phyloP scores from a whole-genome alignment of 2,329 filamentous ascomycete genomes.

The Cryphonectria carpinicola region DNA sequence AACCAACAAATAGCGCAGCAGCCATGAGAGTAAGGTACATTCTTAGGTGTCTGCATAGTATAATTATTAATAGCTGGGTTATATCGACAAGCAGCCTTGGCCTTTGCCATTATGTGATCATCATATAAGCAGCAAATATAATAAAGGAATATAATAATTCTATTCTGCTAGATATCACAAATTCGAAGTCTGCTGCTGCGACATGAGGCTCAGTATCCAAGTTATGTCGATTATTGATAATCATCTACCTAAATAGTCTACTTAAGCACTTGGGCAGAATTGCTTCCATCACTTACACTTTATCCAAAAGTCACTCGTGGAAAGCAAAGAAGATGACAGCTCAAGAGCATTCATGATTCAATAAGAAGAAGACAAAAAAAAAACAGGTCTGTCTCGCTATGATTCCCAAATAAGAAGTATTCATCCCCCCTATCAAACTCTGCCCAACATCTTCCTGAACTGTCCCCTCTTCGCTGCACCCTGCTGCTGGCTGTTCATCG shows the following conservation, averaged over 20 bases:
- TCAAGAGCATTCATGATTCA: not conserved
- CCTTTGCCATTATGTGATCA: not conserved
- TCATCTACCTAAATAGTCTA: too few species aligned
- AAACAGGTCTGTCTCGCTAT: not conserved
- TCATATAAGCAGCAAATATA: not conserved
- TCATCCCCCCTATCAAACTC: slow-evolving; percentile 7
- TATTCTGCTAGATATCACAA: not conserved
- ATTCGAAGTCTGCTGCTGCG: not conserved
- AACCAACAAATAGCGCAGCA: too few species aligned
- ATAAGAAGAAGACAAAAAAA: not conserved
- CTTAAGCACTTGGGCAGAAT: not conserved
- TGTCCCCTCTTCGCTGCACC: slow-evolving; percentile 20
- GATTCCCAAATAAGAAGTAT: not conserved
- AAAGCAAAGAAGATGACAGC: not conserved
- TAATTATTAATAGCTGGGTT: too few species aligned
- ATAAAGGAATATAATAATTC: not conserved
- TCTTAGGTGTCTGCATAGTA: too few species aligned
- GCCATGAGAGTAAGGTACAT: too few species aligned
- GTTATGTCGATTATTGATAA: not conserved
- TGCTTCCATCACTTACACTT: not conserved
- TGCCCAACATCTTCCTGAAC: slow-evolving; percentile 29
- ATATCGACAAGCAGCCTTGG: not conserved
- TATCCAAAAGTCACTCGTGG: not conserved
- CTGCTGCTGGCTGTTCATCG: slow-evolving; percentile 13
- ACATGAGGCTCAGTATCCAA: not conserved